phyloP scores from a whole-genome alignment of 1,284 basidiomycete genomes.

The Volvariella surrecta region DNA sequence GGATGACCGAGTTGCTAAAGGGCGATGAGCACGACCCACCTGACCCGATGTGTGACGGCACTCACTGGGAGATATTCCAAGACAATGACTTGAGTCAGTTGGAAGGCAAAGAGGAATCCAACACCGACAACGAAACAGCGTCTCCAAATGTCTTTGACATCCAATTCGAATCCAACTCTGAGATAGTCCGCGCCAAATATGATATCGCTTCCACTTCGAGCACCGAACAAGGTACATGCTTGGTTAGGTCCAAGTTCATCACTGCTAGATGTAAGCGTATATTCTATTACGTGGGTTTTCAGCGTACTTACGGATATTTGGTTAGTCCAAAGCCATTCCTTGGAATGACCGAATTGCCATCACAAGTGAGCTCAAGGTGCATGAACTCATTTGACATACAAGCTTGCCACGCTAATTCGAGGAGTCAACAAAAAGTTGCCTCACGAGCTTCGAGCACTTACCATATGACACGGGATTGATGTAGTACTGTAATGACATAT shows the following conservation, averaged over 20 bases:
- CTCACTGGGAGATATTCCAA: conserved; percentile 60
- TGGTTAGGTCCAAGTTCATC: conserved; percentile 52
- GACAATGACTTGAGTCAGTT: conserved; percentile 49
- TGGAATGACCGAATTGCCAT: conserved; percentile 63
- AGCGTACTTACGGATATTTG: conserved; percentile 53
- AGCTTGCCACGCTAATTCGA: conserved; percentile 57
- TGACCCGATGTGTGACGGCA: conserved; percentile 3
- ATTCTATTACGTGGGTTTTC: neutral
- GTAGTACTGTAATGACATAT: conserved; percentile 41
- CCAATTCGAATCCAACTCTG: conserved; percentile 40
- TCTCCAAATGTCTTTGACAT: conserved; percentile 48
- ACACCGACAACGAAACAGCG: conserved; percentile 49
- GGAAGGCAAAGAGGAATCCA: conserved; percentile 62
- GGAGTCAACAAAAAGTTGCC: conserved; percentile 3
- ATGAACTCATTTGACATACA: conserved; percentile 82
- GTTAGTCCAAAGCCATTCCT: conserved; percentile 54
- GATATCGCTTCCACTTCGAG: conserved; percentile 35
- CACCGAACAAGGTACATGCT: conserved; percentile 59
- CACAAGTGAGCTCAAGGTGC: conserved; percentile 62
- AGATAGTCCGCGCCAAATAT: conserved; percentile 56
- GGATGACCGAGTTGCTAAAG: conserved; percentile 39
- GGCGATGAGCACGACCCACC: conserved; percentile 1
- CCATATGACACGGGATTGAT: conserved; percentile 75
- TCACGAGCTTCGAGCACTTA: conserved; percentile 16
- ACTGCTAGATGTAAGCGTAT: conserved; percentile 19